phyloP scores from a whole-genome alignment of 1,284 basidiomycete species.

The Clitocybe nebularis region DNA sequence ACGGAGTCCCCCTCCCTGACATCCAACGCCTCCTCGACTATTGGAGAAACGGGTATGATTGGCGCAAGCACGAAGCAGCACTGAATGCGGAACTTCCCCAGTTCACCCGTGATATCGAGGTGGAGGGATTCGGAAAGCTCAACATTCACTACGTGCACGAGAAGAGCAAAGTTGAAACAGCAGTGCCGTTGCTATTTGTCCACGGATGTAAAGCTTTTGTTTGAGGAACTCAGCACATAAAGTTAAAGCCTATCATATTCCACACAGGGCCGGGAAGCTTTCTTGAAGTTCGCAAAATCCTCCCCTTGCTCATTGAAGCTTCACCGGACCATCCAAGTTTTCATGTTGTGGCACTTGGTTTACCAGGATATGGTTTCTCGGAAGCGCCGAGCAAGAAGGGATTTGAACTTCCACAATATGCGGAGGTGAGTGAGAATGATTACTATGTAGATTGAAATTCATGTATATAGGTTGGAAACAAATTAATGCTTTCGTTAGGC shows the following conservation, averaged over 20 bases:
- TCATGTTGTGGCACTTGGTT: constrained; percentile 46
- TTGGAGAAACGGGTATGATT: constrained; percentile 46
- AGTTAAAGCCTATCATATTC: constrained; percentile 10
- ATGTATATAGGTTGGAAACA: constrained; percentile 37
- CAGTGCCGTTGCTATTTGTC: constrained; percentile 49
- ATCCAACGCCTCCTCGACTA: constrained; percentile 36
- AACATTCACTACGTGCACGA: constrained; percentile 51
- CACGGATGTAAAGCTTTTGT: constrained; percentile 56
- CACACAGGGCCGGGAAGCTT: constrained; percentile 56
- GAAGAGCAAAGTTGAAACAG: constrained; percentile 33
- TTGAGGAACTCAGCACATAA: constrained; percentile 31
- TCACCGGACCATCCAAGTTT: constrained; percentile 47
- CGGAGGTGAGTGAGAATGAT: constrained; percentile 28
- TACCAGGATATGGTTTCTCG: constrained; percentile 51
- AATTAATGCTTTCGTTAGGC: constrained; percentile 49
- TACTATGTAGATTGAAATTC: neutral
- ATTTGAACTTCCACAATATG: constrained; percentile 32
- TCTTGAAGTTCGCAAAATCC: constrained; percentile 47
- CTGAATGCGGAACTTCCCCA: constrained; percentile 45
- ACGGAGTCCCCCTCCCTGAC: constrained; percentile 46
- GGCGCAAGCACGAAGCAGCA: constrained; percentile 39
- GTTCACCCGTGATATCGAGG: constrained; percentile 41
- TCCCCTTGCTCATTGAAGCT: constrained; percentile 41
- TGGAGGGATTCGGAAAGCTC: constrained; percentile 39
- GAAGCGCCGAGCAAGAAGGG: constrained; percentile 29